Percentiles rank a stretch among this genome's conserved stretches.
Evolutionary conservation across 169 alveolate genomes (phyloP).

Genomic region (Plasmodium berghei): DNA sequence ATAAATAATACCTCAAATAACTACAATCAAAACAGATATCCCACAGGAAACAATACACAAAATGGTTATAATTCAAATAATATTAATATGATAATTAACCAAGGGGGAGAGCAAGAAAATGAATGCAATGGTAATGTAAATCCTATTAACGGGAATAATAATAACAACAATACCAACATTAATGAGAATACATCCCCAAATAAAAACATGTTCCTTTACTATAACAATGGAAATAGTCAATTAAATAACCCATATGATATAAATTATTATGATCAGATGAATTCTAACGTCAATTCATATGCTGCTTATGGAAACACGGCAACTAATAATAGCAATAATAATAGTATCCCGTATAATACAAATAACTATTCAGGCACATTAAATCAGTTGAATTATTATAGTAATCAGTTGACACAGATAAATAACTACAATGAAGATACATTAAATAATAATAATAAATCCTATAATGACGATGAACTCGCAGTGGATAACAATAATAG

Average conservation of each 20-base stretch:
- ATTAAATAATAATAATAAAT: slow-evolving; percentile 13
- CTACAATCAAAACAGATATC: neutral
- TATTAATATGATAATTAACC: neutral
- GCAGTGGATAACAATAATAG: slow-evolving; percentile 6
- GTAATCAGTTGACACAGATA: slow-evolving; percentile 27
- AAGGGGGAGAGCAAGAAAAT: neutral
- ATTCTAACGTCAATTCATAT: slow-evolving; percentile 31
- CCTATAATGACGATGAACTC: neutral
- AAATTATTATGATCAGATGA: slow-evolving; percentile 41
- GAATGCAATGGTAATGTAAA: neutral
- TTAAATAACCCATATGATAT: slow-evolving; percentile 49
- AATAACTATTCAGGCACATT: slow-evolving; percentile 15
- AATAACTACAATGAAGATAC: neutral
- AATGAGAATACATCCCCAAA: slow-evolving; percentile 13
- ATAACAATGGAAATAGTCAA: slow-evolving; percentile 22
- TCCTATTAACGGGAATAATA: neutral
- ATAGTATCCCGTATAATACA: slow-evolving; percentile 13
- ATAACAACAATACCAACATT: slow-evolving; percentile 1
- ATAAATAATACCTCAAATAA: neutral
- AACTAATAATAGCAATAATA: neutral
- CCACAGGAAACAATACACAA: neutral
- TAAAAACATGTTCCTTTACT: slow-evolving; percentile 21
- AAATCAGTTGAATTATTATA: slow-evolving; percentile 30
- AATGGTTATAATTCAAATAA: slow-evolving; percentile 1
- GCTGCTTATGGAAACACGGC: slow-evolving; percentile 16